Evolutionary conservation across 2,329 filamentous ascomycete species (phyloP), one percentile per base, ranked within the genome.

Genomic region (Zymoseptoria tritici): DNA sequence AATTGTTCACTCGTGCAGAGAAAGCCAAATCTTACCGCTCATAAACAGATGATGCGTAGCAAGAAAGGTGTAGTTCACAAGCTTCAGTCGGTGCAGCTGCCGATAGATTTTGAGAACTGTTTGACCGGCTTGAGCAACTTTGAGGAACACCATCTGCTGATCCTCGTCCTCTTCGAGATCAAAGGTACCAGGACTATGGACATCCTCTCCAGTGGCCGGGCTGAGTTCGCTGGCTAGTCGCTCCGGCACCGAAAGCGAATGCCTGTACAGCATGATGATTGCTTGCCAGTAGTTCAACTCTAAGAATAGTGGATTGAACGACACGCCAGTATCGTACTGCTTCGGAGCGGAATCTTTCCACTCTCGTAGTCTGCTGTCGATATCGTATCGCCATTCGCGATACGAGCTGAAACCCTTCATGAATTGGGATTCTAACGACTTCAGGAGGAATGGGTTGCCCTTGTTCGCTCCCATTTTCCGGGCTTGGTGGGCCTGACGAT

Each of bases 231-330:
- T 86, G 57, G 92, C 90, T 60, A 97, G 85, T 70, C 91, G 85
- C 49, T 88, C 85, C 0, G 93, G 93, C 19, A 96, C 90, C 88
- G 62, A 96, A 76, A 73, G 63, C 5, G 73, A 91, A 74, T 96
- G 93, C 58, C 93, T 83, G 73, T 97, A 97, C 20, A 97, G 83
- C 87, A 97, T 91, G 66, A 97, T 95, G 62, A 97, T 86, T 3
- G 91, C 91, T 73, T 97, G 93, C 92, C 93, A 97, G 75, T 97
- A 97, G 74, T 97, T 97, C 62, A 97, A 81, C 68, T 97, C 91
- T 4, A 97, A 77, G 68, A 97, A 96, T 58, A 96, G 88, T 1
- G 90, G 86, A 0, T 89, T 91, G 72, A 97, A 97, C 3, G 85
- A 85, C 2, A 97, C 94, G 1, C 92, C 92, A 0, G 90, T 96